Evolutionary conservation across 768 basidiomycete species (phyloP).

Genomic region (Guyanaporus albipodus): DNA sequence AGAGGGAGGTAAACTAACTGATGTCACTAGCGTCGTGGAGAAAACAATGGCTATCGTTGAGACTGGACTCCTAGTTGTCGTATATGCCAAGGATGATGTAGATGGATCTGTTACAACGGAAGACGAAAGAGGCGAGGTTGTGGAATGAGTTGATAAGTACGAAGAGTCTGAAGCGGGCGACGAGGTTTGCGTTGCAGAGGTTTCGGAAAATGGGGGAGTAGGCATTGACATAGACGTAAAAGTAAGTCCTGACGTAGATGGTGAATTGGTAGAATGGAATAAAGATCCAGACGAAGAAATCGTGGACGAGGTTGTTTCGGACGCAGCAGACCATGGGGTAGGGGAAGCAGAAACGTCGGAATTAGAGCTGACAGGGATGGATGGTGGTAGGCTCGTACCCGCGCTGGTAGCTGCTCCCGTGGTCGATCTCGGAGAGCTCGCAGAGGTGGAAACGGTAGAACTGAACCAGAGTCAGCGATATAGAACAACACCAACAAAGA

Average conservation of each 20-base stretch:
- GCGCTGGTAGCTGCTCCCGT: slow-evolving; percentile 8
- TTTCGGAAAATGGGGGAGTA: background rate
- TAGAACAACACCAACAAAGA: background rate
- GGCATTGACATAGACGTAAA: background rate
- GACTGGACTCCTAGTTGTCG: background rate
- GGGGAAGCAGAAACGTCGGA: slow-evolving; percentile 6
- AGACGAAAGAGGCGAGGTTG: background rate
- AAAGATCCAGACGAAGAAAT: background rate
- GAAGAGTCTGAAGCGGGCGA: slow-evolving; percentile 1
- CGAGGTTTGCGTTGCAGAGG: background rate
- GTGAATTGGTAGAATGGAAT: background rate
- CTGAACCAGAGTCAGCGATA: slow-evolving; percentile 1
- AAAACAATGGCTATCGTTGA: slow-evolving; percentile 14
- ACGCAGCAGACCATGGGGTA: background rate
- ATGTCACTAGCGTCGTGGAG: slow-evolving; percentile 12
- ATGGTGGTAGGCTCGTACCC: slow-evolving; percentile 19
- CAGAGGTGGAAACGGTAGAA: slow-evolving; percentile 1
- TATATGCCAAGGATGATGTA: background rate
- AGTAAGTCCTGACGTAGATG: slow-evolving; percentile 1
- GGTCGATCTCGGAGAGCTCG: background rate
- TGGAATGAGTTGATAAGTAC: background rate
- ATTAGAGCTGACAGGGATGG: slow-evolving; percentile 15
- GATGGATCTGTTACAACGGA: background rate
- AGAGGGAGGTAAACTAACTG: background rate
- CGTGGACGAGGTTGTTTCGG: background rate